These are phyloP conservation scores for Fusarium praegraminearum DNA, from an alignment of 2,329 filamentous ascomycete species.

Conservation along the genomic window DNA sequence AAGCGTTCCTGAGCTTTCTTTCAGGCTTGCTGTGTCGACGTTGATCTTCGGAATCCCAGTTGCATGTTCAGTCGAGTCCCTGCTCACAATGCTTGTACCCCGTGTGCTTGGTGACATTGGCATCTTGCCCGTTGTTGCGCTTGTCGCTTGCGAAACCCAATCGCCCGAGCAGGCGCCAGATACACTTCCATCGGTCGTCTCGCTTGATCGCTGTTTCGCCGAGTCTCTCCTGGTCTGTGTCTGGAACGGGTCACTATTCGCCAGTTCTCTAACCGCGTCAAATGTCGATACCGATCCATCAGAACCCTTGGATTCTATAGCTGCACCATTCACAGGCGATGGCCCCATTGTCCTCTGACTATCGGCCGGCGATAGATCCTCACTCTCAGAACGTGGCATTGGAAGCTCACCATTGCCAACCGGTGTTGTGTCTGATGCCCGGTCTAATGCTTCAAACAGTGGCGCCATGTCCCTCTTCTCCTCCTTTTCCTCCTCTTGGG, in stretches of 20 bases:
- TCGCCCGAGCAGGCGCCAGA: constrained; percentile 67
- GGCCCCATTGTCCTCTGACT: constrained; percentile 49
- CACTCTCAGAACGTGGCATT: constrained; percentile 43
- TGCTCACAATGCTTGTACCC: constrained; percentile 73
- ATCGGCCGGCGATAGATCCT: constrained; percentile 46
- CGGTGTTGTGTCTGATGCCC: constrained; percentile 36
- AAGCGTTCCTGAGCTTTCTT: constrained; percentile 47
- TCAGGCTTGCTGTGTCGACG: constrained; percentile 54
- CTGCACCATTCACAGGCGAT: constrained; percentile 37
- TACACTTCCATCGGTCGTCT: constrained; percentile 71
- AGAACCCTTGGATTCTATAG: constrained; percentile 55
- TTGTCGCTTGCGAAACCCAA: constrained; percentile 73
- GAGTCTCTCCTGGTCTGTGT: constrained; percentile 52
- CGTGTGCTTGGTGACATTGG: constrained; percentile 74
- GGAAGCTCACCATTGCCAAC: constrained; percentile 41
- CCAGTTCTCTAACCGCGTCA: constrained; percentile 61
- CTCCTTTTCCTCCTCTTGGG: constrained; percentile 46
- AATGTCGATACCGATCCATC: constrained; percentile 61
- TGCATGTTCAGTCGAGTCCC: constrained; percentile 66
- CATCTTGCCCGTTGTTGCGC: constrained; percentile 72
- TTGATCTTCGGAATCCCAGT: constrained; percentile 57
- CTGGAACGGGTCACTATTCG: constrained; percentile 63
- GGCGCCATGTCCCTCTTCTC: constrained; percentile 40
- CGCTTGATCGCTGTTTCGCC: constrained; percentile 68
- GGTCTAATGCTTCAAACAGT: constrained; percentile 35